These are phyloP conservation scores for Globisporangium orthogonon DNA, from an alignment of 352 stramenopile genomes.

Conservation along the genomic window DNA sequence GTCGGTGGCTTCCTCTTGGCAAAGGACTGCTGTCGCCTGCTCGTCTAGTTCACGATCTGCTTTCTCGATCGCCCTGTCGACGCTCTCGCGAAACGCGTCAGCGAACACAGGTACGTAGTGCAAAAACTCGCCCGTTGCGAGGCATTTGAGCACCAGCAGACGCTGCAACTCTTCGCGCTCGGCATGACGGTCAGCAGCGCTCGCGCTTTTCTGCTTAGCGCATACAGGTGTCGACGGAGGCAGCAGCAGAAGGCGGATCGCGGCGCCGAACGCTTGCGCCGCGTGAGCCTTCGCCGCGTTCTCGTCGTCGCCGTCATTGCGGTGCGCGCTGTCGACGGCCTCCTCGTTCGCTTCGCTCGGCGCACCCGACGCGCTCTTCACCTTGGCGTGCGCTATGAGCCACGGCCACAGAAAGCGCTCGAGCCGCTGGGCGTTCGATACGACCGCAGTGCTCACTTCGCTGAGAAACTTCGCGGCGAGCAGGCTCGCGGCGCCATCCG, in stretches of 20 bases:
- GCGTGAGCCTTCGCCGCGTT: conserved; percentile 1
- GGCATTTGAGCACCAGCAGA: conserved; percentile 33
- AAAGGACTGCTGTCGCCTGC: not conserved
- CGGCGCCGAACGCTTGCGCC: conserved; percentile 9
- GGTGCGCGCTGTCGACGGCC: not conserved
- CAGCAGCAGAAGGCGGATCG: conserved; percentile 13
- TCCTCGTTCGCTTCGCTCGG: not conserved
- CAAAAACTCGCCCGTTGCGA: conserved; percentile 26
- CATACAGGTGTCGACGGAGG: conserved; percentile 6
- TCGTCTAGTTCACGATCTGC: not conserved
- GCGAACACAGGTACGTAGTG: conserved; percentile 30
- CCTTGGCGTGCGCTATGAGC: conserved; percentile 18
- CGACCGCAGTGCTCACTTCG: conserved; percentile 27
- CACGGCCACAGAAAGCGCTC: conserved; percentile 52
- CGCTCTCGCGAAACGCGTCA: conserved; percentile 6
- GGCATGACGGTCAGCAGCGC: conserved; percentile 21
- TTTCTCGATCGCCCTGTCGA: conserved; percentile 1
- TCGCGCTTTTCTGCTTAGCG: conserved; percentile 14
- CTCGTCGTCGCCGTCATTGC: not conserved
- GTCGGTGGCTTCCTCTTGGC: not conserved
- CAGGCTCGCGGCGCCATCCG: conserved; percentile 14
- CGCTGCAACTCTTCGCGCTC: conserved; percentile 33
- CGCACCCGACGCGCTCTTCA: not conserved
- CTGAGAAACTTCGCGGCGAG: conserved; percentile 48
- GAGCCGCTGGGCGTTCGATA: conserved; percentile 32